Conservation (phyloP, 2,329 filamentous ascomycete species). For the Albifimbria verrucaria region DNA sequence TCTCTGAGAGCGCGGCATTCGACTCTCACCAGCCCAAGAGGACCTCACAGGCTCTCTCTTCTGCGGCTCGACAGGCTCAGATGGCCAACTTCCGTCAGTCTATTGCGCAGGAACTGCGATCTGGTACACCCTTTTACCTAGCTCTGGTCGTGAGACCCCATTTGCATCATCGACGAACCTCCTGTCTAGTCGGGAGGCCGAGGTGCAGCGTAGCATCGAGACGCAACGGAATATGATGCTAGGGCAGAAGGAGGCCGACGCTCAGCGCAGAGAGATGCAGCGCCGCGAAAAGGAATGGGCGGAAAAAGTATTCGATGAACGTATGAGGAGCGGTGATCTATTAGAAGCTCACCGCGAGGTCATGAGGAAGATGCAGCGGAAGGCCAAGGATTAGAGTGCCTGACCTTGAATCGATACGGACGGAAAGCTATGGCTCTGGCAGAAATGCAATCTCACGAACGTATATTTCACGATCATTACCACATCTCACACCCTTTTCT, state of each 20-base stretch:
- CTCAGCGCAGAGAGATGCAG: constrained; percentile 56
- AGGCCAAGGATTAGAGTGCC: constrained; percentile 28
- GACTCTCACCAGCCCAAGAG: constrained; percentile 55
- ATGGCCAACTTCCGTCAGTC: constrained; percentile 67
- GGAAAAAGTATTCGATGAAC: constrained; percentile 65
- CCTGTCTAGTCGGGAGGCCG: constrained; percentile 31
- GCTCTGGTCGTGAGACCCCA: constrained; percentile 34
- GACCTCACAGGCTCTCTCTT: constrained; percentile 37
- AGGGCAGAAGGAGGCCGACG: constrained; percentile 60
- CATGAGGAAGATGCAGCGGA: constrained; percentile 72
- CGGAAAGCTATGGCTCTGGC: not conserved
- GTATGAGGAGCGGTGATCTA: constrained; percentile 74
- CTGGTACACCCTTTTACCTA: constrained; percentile 31
- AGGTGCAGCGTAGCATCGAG: constrained; percentile 48
- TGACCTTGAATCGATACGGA: not conserved
- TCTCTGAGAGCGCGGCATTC: constrained; percentile 36
- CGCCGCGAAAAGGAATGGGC: constrained; percentile 53
- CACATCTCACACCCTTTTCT: no score
- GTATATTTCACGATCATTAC: not conserved
- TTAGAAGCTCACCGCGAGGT: constrained; percentile 74
- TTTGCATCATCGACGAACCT: constrained; percentile 31
- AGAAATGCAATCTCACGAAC: not conserved
- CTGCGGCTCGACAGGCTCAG: constrained; percentile 50
- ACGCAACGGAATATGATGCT: constrained; percentile 54
- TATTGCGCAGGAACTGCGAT: constrained; percentile 58